Evolutionary conservation across 192 early-diverging fungal species (phyloP), one percentile per base, ranked within the genome.

Genomic region (Chytriomyces sp.): DNA sequence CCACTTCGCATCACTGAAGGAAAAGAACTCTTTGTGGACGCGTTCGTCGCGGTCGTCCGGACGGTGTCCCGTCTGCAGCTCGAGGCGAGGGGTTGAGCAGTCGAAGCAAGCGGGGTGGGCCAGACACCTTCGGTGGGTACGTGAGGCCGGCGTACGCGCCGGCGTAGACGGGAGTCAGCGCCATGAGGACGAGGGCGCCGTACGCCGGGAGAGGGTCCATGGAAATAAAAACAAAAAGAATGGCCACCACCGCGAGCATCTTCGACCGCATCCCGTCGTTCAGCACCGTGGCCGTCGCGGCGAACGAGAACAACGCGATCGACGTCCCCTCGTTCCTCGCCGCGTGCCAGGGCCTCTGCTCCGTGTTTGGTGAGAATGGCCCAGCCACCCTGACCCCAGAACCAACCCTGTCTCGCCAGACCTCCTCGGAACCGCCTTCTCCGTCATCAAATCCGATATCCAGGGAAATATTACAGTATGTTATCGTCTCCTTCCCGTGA

Each of bases 381-480:
- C 1, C 17, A 14, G 56, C 56, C 26, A 12, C 0, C 25, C 26
- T 17, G 31, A 12, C 28, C 19, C 28, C 14, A 19, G 61, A 14
- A 3, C 28, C 31, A 8, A n/a, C 17, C 17, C 1, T 63, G 10
- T 30, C 14, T 30, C 38, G 33, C 22, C 62, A 84, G 82, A 78
- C 59, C 52, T 64, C 3, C 71, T 84, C 60, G 82, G 82, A 38
- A 72, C 86, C 37, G 93, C 93, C 0, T 96, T 98, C 77, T 62
- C 75, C 39, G 84, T 91, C n/a, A 94, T 98, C 67, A 93, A 93
- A 80, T 85, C 82, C 52, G 96, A 98, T 77, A 94, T 98, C 82
- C 89, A 84, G 66, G 94, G 93, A 68, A 98, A 98, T 85, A 85
- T 98, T 72, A 82, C 84, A 74, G 92, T 93, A 78, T 59, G 14